Conservation (phyloP, 1,284 basidiomycete genomes). For the Ceratobasidium papillatum region DNA sequence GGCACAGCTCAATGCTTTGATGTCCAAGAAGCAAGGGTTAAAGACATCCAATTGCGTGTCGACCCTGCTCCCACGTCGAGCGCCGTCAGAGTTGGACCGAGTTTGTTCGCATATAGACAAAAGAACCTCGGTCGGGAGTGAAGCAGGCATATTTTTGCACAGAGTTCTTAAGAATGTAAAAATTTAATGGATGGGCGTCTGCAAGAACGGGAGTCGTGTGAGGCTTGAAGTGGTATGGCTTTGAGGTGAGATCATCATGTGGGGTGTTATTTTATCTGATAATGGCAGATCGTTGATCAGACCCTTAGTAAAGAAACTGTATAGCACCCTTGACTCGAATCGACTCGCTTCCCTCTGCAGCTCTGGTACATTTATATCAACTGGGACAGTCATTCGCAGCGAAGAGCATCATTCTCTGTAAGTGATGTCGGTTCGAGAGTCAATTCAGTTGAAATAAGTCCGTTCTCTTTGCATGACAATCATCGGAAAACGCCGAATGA, state of each 20-base stretch:
- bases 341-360: no score
- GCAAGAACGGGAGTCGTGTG: not conserved
- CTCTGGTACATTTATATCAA: no score
- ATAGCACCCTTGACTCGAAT: not conserved
- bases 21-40: not conserved
- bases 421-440: no score
- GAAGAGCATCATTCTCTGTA: no score
- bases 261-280: constrained; percentile 17
- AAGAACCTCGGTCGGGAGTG: constrained; percentile 18
- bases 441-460: no score
- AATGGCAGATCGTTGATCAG: not conserved
- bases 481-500: no score
- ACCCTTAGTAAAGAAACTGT: not conserved
- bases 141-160: not conserved
- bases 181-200: not conserved
- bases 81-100: not conserved
- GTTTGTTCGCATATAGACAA: constrained; percentile 29
- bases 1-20: constrained; percentile 12
- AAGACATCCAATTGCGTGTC: constrained; percentile 2
- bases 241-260: constrained; percentile 10
- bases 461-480: no score
- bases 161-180: no score
- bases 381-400: no score
- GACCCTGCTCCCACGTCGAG: not conserved
- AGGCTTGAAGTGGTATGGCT: not conserved